These are phyloP conservation scores for Salix udensis DNA, from an alignment of 345 rosid genomes.

Conservation along the genomic window DNA sequence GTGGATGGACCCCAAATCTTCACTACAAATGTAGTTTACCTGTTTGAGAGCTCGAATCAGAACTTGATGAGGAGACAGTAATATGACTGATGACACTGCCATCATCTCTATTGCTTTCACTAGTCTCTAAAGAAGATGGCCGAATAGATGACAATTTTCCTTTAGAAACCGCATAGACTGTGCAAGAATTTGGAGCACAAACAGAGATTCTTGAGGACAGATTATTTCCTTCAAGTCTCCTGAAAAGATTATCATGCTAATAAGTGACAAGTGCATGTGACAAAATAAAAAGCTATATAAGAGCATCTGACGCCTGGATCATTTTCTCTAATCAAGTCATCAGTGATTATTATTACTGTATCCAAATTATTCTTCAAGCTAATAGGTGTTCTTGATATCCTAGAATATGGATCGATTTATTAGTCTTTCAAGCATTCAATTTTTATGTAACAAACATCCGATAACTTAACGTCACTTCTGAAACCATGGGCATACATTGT, in stretches of 20 bases:
- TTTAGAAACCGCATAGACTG: conserved; percentile 68
- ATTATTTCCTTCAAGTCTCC: conserved; percentile 50
- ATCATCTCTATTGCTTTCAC: conserved; percentile 43
- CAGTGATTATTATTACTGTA: no score
- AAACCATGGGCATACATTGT: conserved; percentile 41
- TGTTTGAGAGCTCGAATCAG: conserved; percentile 35
- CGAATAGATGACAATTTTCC: conserved; percentile 74
- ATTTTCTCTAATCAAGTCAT: neutral
- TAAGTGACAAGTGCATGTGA: neutral
- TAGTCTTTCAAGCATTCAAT: neutral
- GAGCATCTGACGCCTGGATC: neutral
- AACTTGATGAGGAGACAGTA: conserved; percentile 38
- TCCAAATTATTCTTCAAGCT: neutral
- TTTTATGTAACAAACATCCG: neutral
- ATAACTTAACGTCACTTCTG: neutral
- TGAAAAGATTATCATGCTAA: conserved; percentile 18
- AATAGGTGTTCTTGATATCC: neutral
- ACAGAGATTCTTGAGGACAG: conserved; percentile 62
- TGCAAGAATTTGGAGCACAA: conserved; percentile 61
- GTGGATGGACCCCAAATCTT: neutral
- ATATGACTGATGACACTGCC: conserved; percentile 43
- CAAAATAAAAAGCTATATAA: neutral
- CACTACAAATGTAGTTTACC: conserved; percentile 29
- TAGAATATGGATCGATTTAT: neutral
- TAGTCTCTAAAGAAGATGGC: conserved; percentile 60